Evolutionary conservation across 345 rosid species (phyloP), one percentile per base, ranked within the genome.

Genomic region (Pugionium dolabratum): DNA sequence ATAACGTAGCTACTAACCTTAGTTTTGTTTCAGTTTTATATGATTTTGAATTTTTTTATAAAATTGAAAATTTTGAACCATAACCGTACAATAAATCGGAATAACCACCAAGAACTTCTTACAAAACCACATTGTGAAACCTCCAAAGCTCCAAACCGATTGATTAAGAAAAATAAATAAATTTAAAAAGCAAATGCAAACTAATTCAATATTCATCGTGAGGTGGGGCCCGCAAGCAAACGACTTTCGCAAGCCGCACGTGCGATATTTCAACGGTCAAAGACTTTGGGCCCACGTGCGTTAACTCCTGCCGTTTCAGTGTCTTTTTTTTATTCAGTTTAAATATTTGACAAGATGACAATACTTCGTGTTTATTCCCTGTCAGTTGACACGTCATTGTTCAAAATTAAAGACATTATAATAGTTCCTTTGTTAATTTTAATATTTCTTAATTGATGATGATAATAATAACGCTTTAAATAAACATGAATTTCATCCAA

Each of bases 281-380:
- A 18, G 18, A 18, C 18, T 18, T 70, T 32, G 62, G 63, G 4
- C 57, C 69, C 69, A 62, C 68, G 68, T 61, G 62, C 33, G 63
- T 46, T 62, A 62, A 45, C 41, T 64, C 30, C 39, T 32, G 75
- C 75, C 64, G 58, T 67, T 67, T 67, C 55, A 43, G 5, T 4
- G 18, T 18, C 18, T 18, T 9, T 50, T 9, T 50, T 3, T 8
- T 62, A 34, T 39, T 57, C 7, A 28, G 6, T 18, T 28, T 6
- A 7, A 1, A 49, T 39, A 36, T 36, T 63, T 10, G 32, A 71
- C 57, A 71, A 48, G 53, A 32, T 10, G 75, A 71, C 75, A 71
- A 62, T 7, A 71, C 4, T 71, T 71, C 64, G 70, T 55, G 75
- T 71, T 71, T 63, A 71, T 71, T 48, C 70, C 37, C 64, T 71